Evolutionary conservation across 2,329 filamentous ascomycete genomes (phyloP), one percentile per base, ranked within the genome.

Genomic region (Trichoderma breve): DNA sequence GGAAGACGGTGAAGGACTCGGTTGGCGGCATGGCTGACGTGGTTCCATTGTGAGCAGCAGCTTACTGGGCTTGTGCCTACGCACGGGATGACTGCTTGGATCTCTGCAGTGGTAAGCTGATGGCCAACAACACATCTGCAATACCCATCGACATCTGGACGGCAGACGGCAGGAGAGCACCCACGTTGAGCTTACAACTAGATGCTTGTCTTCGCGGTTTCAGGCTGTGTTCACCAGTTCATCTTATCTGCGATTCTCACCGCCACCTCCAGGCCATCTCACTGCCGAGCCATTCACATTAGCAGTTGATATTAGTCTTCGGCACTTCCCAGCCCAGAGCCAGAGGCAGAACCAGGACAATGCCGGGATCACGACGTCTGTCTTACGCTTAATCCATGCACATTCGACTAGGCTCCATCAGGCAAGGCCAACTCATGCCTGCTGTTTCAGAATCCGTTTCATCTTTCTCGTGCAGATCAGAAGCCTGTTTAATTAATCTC

Each of bases 391-490:
- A 66, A 47, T 47, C 55, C 28, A 60, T 61, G n/a, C 34, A 24
- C 34, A 28, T 14, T 9, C 30, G 39, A 18, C 66, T 61, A 69
- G 55, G 2, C 66, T 30, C 7, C 6, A 61, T 61, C 36, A 24
- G 55, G 66, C 36, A 69, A 34, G 66, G 66, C 36, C 66, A 34
- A 6, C 43, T 51, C 8, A 61, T 47, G 66, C 66, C 57, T 60
- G 55, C n/a, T 61, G 66, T 69, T 69, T 69, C 66, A 69, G 66
- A 55, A 69, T 30, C 28, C 57, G 66, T 69, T 69, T 69, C 66
- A 68, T 47, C 53, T 24, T 68, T 43, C 65, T n/a, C 15, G 18
- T 24, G 65, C 53, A 68, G 65, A 68, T 68, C 65, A 34, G 47
- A 14, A n/a, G 65, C 65, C 53, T 60, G 34, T 24, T 60, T 57